These are phyloP conservation scores for Boletales sp. DNA, from an alignment of 768 basidiomycete genomes.

Conservation along the genomic window DNA sequence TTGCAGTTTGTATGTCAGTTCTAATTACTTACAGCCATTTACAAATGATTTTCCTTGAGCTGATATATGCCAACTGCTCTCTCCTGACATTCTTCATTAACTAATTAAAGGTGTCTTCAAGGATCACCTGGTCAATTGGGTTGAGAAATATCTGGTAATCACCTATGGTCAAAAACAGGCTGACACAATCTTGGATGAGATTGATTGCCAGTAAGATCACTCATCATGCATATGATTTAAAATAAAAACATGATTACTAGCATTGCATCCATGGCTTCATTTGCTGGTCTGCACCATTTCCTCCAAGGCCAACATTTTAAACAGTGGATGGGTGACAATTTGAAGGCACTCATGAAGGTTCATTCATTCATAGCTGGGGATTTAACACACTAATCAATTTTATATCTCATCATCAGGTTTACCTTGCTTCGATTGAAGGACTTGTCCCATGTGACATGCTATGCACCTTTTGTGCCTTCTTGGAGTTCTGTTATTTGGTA, in stretches of 20 bases:
- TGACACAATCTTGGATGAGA: conserved; percentile 22
- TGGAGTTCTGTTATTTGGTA: neutral
- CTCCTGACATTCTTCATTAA: neutral
- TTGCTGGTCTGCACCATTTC: conserved; percentile 27
- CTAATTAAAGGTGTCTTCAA: neutral
- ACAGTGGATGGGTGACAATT: conserved; percentile 38
- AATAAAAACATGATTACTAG: conserved; percentile 8
- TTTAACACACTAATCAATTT: neutral
- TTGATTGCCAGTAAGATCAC: conserved; percentile 16
- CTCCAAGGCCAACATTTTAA: conserved; percentile 29
- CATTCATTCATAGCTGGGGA: no score
- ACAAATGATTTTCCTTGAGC: conserved; percentile 29
- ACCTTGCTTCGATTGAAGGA: neutral
- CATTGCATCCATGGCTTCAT: conserved; percentile 27
- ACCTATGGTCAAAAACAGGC: neutral
- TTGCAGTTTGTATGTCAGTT: no score
- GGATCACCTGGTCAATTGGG: neutral
- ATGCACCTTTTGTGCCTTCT: neutral
- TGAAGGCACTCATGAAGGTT: conserved; percentile 37
- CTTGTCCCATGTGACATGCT: neutral
- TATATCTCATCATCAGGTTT: neutral
- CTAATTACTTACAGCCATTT: conserved; percentile 28
- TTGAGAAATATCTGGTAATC: neutral
- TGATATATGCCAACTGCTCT: conserved; percentile 25
- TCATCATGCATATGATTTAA: conserved; percentile 9